A percentile compares a stretch with the other conserved stretches of the same genome.
Evolutionary conservation across 2,329 filamentous ascomycete species (phyloP).

Genomic region (Teratosphaeriaceae sp.): DNA sequence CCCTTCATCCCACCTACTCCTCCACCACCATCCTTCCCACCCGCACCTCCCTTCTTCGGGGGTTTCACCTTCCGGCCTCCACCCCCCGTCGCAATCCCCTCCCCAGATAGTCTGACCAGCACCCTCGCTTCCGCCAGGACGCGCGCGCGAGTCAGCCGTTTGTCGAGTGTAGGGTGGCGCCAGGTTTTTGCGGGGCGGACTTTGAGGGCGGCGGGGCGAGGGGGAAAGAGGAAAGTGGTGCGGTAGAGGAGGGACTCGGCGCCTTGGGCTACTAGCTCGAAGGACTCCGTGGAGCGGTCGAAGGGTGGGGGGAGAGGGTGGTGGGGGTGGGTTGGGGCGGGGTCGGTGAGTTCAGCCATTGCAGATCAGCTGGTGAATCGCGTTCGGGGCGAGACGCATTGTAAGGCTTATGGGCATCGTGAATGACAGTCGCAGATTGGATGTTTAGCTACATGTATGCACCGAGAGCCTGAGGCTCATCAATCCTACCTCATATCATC

Average conservation of each 20-base stretch:
- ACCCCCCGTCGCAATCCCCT: constrained; percentile 51
- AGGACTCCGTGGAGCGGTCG: constrained; percentile 51
- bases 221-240: constrained; percentile 65
- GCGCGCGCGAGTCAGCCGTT: constrained; percentile 76
- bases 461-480: background rate
- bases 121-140: constrained; percentile 86
- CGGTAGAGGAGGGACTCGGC: constrained; percentile 93
- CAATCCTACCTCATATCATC: background rate
- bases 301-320: constrained; percentile 58
- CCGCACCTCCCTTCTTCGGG: background rate
- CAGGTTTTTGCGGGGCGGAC: constrained; percentile 87
- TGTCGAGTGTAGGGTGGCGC: constrained; percentile 83
- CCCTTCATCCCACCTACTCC: constrained; percentile 2
- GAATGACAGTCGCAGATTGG: too few relatives aligned
- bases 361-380: too few relatives aligned
- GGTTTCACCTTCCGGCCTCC: constrained; percentile 5
- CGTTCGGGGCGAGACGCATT: too few relatives aligned
- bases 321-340: too few relatives aligned
- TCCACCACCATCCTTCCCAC: background rate
- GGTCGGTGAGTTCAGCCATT: too few relatives aligned
- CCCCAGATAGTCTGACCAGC: constrained; percentile 67
- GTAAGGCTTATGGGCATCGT: too few relatives aligned
- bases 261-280: constrained; percentile 78
- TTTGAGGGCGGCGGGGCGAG: constrained; percentile 72
- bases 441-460: background rate